phyloP scores from a whole-genome alignment of 169 alveolate species.

The Neospora caninum region DNA sequence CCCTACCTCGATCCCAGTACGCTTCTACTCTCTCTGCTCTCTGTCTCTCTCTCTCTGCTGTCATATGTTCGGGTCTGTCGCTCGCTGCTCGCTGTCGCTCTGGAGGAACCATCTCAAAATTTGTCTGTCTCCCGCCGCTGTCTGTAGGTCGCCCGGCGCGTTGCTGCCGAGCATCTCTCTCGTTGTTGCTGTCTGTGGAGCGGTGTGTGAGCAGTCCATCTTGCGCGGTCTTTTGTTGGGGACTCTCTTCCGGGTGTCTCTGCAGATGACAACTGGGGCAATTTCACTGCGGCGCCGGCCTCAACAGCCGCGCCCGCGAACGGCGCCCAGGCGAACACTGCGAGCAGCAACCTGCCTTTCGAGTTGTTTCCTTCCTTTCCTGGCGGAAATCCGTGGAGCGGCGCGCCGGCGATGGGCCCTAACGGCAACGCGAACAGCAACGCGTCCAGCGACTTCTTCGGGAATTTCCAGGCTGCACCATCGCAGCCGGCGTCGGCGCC shows the following conservation, averaged over 20 bases:
- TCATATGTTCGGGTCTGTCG: too few species aligned
- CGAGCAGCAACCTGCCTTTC: not conserved
- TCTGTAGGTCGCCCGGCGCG: too few species aligned
- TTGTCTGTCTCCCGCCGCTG: too few species aligned
- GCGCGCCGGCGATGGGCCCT: not conserved
- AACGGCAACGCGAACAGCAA: not conserved
- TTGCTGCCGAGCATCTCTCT: too few species aligned
- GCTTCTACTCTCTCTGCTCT: too few species aligned
- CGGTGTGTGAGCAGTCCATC: too few species aligned
- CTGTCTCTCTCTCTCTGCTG: too few species aligned
- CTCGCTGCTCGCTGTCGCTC: too few species aligned
- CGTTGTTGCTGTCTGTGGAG: too few species aligned
- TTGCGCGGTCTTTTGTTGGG: too few species aligned
- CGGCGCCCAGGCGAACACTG: not conserved
- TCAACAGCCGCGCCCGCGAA: not conserved
- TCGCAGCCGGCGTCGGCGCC: not conserved
- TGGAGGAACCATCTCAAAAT: too few species aligned
- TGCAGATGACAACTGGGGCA: conserved; percentile 1
- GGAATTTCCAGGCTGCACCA: not conserved
- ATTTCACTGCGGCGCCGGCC: not conserved
- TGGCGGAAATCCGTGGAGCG: not conserved
- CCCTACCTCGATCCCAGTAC: too few species aligned
- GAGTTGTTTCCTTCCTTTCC: not conserved
- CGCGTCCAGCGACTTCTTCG: not conserved
- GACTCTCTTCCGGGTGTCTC: not conserved